Evolutionary conservation across 2,329 filamentous ascomycete species (phyloP).

Genomic region (Teratosphaeria viscida): DNA sequence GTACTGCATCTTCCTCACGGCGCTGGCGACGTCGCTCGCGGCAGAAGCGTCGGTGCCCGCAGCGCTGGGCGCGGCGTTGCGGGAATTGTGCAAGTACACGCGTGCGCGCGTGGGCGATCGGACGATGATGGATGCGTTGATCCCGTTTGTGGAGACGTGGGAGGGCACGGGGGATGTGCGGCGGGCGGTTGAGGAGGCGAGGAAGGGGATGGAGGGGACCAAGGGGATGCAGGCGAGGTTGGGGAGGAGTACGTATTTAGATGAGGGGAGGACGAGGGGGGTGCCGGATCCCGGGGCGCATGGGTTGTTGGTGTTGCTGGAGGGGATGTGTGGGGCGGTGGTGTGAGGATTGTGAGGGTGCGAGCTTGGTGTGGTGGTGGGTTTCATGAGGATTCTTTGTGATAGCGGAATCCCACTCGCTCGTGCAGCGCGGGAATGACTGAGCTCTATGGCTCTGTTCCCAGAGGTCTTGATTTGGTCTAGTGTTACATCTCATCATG

Average conservation of each 20-base stretch:
- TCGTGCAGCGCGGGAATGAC: too few relatives aligned
- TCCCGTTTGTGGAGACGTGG: conserved; percentile 24
- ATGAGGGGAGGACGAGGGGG: conserved; percentile 26
- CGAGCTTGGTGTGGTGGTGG: too few relatives aligned
- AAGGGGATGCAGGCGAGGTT: conserved; percentile 26
- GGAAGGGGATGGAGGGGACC: conserved; percentile 24
- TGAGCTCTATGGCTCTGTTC: too few relatives aligned
- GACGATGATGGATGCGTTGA: conserved; percentile 28
- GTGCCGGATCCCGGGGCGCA: conserved; percentile 29
- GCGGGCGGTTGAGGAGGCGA: conserved; percentile 17
- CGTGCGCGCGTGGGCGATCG: conserved; percentile 24
- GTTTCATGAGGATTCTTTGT: too few relatives aligned
- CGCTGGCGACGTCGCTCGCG: conserved; percentile 19
- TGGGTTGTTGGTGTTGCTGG: conserved; percentile 26
- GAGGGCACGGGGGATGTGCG: conserved; percentile 11
- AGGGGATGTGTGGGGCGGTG: conserved; percentile 17
- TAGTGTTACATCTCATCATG: too few relatives aligned
- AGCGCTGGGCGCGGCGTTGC: conserved; percentile 18
- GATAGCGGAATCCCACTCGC: too few relatives aligned
- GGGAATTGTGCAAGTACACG: conserved; percentile 25
- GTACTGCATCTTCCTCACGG: conserved; percentile 27
- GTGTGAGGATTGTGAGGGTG: background rate
- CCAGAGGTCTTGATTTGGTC: too few relatives aligned
- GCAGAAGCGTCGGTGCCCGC: conserved; percentile 11
- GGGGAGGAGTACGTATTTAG: conserved; percentile 26